phyloP scores from a whole-genome alignment of 1,139 yeast genomes.

The Saccharomyces hybrid region DNA sequence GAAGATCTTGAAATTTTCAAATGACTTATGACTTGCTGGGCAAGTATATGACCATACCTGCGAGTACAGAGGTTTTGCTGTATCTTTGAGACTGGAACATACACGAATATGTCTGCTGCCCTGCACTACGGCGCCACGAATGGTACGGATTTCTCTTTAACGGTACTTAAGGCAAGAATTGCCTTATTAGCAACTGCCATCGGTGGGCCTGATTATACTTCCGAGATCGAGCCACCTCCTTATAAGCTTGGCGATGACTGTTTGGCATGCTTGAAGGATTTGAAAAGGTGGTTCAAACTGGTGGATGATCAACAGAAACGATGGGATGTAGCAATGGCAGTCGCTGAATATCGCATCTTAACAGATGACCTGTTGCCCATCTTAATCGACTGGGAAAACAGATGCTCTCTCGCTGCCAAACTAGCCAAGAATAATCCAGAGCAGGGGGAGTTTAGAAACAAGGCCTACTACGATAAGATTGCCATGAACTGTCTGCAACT shows the following conservation, averaged over 20 bases:
- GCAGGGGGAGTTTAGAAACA: conserved; percentile 19
- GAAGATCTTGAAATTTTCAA: not conserved
- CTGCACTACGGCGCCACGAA: not conserved
- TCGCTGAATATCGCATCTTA: conserved; percentile 73
- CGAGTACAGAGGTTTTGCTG: not conserved
- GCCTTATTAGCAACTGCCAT: conserved; percentile 32
- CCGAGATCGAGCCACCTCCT: conserved; percentile 40
- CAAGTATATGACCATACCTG: not conserved
- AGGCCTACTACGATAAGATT: conserved; percentile 46
- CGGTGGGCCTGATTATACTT: conserved; percentile 35
- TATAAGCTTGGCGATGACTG: conserved; percentile 90
- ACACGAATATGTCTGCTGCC: not conserved
- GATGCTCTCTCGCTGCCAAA: conserved; percentile 28
- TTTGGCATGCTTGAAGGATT: conserved; percentile 76
- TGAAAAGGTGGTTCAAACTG: conserved; percentile 77
- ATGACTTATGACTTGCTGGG: not conserved
- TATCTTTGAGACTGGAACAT: not conserved
- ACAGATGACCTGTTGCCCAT: conserved; percentile 68
- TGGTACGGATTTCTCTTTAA: conserved; percentile 8
- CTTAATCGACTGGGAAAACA: conserved; percentile 64
- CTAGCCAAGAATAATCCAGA: conserved; percentile 31
- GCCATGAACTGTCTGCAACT: conserved; percentile 70
- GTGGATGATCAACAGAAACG: conserved; percentile 68
- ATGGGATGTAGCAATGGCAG: conserved; percentile 81
- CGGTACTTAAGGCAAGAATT: conserved; percentile 29